Evolutionary conservation across 2,329 filamentous ascomycete genomes (phyloP), one percentile per base, ranked within the genome.

Genomic region (Penicillium sp.): DNA sequence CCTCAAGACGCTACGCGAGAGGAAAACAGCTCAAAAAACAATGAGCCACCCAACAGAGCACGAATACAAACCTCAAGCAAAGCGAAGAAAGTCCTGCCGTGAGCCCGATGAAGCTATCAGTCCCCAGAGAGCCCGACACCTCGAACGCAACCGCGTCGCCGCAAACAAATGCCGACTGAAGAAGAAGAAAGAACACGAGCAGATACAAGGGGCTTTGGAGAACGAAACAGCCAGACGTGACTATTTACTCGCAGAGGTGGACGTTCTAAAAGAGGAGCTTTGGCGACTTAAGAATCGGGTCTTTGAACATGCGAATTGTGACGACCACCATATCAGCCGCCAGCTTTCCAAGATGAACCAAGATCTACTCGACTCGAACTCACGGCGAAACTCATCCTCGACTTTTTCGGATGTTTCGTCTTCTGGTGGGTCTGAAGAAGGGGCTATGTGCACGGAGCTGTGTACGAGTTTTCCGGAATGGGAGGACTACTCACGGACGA

Each of bases 61-160:
- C 19, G 36, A 40, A 41, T 52, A 24, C 39, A 54, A 44, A 16
- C 52, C 41, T 16, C 41, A 44, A 27, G 41, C 41, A 27, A 44
- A 16, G 24, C 22, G 19, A 24, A 44, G 22, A 27, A 44, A 44
- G 22, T 7, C 40, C 11, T 33, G 49, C n/a, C 49, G 33, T 14
- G 19, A n/a, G 16, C 44, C 49, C 6, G 51, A 24, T 14, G 52
- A 52, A 6, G 22, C 50, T 1, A 16, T 53, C 31, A 52, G 39
- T 13, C 58, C 49, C 24, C 41, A 47, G 19, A 50, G 58, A 37
- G 43, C 50, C 24, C 46, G 41, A 33, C 43, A 54, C 27, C 58
- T 60, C 24, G 58, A 60, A 37, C 58, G 58, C 5, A 60, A 56
- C 39, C 58, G 58, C 13, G n/a, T 49, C n/a, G 58, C 58, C 19